Conservation (phyloP, 1,284 basidiomycete genomes). For the Ceratobasidium sp. region DNA sequence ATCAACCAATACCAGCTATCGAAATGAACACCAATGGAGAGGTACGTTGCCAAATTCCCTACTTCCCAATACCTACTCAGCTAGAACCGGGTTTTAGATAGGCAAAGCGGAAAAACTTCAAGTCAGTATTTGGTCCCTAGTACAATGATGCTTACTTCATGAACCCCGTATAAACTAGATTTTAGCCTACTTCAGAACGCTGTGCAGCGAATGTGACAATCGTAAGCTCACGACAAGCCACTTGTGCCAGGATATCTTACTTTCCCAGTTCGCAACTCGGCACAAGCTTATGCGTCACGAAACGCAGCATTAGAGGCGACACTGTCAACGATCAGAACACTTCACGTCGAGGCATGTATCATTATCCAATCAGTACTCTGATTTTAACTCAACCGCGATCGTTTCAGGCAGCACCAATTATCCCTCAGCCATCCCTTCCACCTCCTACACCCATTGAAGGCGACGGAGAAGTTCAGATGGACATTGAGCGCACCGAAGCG, state of each 20-base stretch:
- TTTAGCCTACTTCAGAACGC: background rate
- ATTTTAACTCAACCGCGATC: background rate
- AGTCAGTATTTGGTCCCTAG: background rate
- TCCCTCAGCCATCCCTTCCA: background rate
- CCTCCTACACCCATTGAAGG: background rate
- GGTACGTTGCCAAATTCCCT: background rate
- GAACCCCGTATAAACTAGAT: background rate
- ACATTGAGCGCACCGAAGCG: conserved; percentile 18
- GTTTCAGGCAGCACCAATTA: background rate
- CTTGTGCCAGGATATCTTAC: background rate
- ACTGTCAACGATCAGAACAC: background rate
- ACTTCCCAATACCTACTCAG: background rate
- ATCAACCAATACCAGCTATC: background rate
- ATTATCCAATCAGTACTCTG: background rate
- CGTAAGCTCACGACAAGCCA: background rate
- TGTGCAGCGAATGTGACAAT: background rate
- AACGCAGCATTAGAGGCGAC: conserved; percentile 5
- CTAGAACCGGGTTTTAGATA: background rate
- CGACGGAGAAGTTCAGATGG: conserved; percentile 11
- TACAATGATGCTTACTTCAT: background rate
- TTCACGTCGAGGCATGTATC: background rate
- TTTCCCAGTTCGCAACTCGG: conserved; percentile 6
- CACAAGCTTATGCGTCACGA: conserved; percentile 11
- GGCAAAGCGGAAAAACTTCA: conserved; percentile 5
- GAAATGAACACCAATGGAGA: background rate